phyloP scores from a whole-genome alignment of 768 basidiomycete species.

The Auriscalpium vulgare region DNA sequence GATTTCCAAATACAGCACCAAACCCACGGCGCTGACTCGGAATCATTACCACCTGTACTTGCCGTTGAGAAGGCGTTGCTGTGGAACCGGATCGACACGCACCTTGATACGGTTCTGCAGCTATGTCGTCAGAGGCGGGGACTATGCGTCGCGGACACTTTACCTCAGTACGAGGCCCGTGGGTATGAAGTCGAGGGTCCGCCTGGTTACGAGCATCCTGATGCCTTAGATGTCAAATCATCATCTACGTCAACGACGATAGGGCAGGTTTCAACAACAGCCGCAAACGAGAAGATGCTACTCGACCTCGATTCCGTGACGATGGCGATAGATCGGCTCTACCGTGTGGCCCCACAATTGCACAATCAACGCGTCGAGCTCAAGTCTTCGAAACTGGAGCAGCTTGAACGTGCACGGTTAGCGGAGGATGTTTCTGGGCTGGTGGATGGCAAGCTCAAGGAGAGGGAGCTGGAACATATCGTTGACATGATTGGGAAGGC shows the following conservation, averaged over 20 bases:
- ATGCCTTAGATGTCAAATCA: conserved; percentile 9
- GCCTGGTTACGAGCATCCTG: conserved; percentile 23
- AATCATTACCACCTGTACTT: conserved; percentile 8
- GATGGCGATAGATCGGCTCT: conserved; percentile 83
- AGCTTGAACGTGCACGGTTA: conserved; percentile 64
- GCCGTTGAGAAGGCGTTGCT: conserved; percentile 15
- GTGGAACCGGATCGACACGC: conserved; percentile 11
- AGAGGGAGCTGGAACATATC: conserved; percentile 61
- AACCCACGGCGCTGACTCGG: conserved; percentile 3
- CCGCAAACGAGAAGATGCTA: conserved; percentile 67
- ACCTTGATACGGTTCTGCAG: conserved; percentile 12
- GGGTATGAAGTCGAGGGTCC: conserved; percentile 25
- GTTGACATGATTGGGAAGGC: conserved; percentile 66
- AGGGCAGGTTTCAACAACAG: background rate
- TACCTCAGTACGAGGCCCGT: conserved; percentile 25
- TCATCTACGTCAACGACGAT: background rate
- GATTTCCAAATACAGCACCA: conserved; percentile 12
- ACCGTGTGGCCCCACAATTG: conserved; percentile 79
- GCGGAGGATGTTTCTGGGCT: conserved; percentile 24
- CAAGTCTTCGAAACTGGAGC: conserved; percentile 55
- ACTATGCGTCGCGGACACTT: conserved; percentile 6
- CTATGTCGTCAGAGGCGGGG: conserved; percentile 13
- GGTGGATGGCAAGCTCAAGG: conserved; percentile 40
- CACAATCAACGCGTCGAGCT: conserved; percentile 92
- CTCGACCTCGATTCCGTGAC: conserved; percentile 82